Conservation (phyloP, 768 basidiomycete species). For the Tylopilus plumbeoviolaceoides region DNA sequence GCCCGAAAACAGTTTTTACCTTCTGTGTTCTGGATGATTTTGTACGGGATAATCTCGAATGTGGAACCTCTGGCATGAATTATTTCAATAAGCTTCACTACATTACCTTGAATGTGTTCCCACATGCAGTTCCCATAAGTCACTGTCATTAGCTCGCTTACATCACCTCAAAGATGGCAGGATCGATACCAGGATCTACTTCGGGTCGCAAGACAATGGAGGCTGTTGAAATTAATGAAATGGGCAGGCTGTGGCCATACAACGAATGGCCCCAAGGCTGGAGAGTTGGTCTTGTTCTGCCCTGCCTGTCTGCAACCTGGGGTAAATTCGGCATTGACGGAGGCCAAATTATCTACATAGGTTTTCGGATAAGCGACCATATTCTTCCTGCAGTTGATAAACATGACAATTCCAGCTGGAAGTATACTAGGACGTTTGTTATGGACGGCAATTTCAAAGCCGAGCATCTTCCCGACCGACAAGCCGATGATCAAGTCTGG, state of each 20-base stretch:
- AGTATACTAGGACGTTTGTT: neutral
- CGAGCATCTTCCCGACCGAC: neutral
- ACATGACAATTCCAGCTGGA: neutral
- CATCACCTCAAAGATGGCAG: neutral
- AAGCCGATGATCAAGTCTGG: neutral
- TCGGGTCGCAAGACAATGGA: too few relatives aligned
- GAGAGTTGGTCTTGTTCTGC: constrained; percentile 15
- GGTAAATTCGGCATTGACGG: too few relatives aligned
- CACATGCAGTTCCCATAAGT: too few relatives aligned
- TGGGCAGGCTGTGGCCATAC: constrained; percentile 9
- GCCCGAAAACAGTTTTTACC: neutral
- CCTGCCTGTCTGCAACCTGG: constrained; percentile 17
- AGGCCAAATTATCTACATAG: too few relatives aligned
- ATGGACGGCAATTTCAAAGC: neutral
- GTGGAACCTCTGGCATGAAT: constrained; percentile 1
- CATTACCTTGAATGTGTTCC: neutral
- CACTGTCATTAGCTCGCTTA: too few relatives aligned
- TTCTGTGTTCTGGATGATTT: constrained; percentile 21
- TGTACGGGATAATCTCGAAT: constrained; percentile 16
- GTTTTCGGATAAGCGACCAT: too few relatives aligned
- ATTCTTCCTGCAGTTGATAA: too few relatives aligned
- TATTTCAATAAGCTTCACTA: constrained; percentile 1
- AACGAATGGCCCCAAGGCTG: too few relatives aligned
- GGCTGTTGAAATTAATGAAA: constrained; percentile 23
- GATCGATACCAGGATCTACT: constrained; percentile 20